Evolutionary conservation across 1,139 yeast genomes (phyloP).

Genomic region (Spencermartinsiella ligniputridi): DNA sequence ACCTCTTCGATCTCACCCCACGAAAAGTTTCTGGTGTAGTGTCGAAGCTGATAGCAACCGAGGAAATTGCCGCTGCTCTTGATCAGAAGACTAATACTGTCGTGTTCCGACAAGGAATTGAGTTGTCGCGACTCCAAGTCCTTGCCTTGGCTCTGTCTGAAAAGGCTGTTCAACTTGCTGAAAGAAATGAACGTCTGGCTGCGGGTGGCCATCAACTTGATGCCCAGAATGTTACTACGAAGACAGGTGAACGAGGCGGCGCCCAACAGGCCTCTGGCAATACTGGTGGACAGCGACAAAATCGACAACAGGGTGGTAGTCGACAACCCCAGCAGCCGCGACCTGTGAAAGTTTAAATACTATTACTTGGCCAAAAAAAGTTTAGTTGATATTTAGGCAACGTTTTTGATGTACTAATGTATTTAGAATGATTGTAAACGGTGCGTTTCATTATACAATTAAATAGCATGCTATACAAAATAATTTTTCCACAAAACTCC

Average conservation of each 20-base stretch:
- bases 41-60: slow-evolving; percentile 68
- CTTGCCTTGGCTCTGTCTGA: slow-evolving; percentile 85
- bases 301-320: slow-evolving; percentile 11
- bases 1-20: slow-evolving; percentile 59
- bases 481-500: slow-evolving; percentile 94
- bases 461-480: slow-evolving; percentile 54
- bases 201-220: slow-evolving; percentile 59
- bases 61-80: slow-evolving; percentile 68
- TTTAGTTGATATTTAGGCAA: no score
- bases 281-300: slow-evolving; percentile 8
- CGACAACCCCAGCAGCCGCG: slow-evolving; percentile 15
- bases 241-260: slow-evolving; percentile 13
- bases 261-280: slow-evolving; percentile 2
- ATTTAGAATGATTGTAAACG: background rate
- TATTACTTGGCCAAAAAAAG: no score
- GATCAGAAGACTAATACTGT: slow-evolving; percentile 55
- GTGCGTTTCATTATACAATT: background rate
- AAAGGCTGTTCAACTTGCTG: slow-evolving; percentile 74
- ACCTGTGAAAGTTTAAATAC: slow-evolving; percentile 14
- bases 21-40: slow-evolving; percentile 58
- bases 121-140: slow-evolving; percentile 81
- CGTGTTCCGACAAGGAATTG: slow-evolving; percentile 68
- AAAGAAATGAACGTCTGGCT: slow-evolving; percentile 80
- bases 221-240: slow-evolving; percentile 11
- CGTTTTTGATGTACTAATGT: background rate